Evolutionary conservation across 2,329 filamentous ascomycete genomes (phyloP).

Genomic region (Trichoderma lentiforme): DNA sequence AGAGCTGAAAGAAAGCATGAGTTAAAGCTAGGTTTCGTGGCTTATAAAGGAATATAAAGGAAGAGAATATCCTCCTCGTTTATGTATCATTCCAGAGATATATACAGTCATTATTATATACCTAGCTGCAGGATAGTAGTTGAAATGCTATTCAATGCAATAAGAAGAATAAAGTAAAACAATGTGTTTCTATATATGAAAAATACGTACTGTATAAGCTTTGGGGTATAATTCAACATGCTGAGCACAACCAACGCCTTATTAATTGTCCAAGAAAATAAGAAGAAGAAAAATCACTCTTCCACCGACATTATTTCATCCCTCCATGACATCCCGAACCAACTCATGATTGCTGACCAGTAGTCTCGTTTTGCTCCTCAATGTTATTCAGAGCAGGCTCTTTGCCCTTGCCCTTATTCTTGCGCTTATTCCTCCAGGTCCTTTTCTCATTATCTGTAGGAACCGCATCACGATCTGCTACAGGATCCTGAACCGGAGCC

Average conservation of each 20-base stretch:
- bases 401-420: not conserved
- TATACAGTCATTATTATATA: too few species aligned
- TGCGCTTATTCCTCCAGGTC: not conserved
- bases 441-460: not conserved
- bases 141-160: too few species aligned
- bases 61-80: too few species aligned
- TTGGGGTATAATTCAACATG: constrained; percentile 1
- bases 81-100: too few species aligned
- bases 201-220: not conserved
- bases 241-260: not conserved
- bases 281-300: not conserved
- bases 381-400: not conserved
- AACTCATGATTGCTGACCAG: not conserved
- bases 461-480: not conserved
- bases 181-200: not conserved
- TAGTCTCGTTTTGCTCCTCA: not conserved
- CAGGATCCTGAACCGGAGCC: not conserved
- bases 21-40: too few species aligned
- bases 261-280: not conserved
- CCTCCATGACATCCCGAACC: not conserved
- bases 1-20: too few species aligned
- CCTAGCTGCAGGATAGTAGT: too few species aligned
- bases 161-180: not conserved
- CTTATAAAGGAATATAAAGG: too few species aligned
- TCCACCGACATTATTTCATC: not conserved